Evolutionary conservation across 2,329 filamentous ascomycete species (phyloP), one percentile per base, ranked within the genome.

Genomic region (Diaporthe destruens): DNA sequence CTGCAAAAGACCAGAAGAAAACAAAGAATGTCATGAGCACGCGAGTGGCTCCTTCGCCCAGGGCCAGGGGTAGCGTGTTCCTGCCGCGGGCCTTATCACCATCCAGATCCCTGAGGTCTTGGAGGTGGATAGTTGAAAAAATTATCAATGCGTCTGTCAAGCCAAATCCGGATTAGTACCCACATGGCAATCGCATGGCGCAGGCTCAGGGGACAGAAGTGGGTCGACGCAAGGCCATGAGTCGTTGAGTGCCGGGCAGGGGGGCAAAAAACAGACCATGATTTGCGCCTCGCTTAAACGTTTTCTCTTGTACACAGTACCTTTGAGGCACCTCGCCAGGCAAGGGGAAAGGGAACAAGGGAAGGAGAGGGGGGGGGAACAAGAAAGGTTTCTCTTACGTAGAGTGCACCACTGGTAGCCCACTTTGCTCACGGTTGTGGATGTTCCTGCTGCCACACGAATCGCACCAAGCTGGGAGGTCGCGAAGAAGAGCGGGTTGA

Each of bases 51-150:
- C 20, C 12, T 23, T 70, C 54, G 23, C 68, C 54, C 3, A 70
- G 0, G 3, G 42, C 42, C 11, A 70, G 9, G 1, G 47, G 42
- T 9, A 70, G 16, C 2, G 77, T 77, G 32, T 69, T 36, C 2
- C 76, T 68, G 25, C 71, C 73, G 18, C 75, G 71, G 14, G 55
- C 44, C 34, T 54, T 39, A 44, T 78, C 76, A 2, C 77, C 77
- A 42, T 69, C 74, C 59, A 74, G 70, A 54, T 78, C 77, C 16
- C 74, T 74, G 47, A 78, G 55, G 66, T 78, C 77, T 47, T 77
- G 76, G 18, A 74, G 56, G 16, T 77, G 75, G 39, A 78, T 75
- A n/a, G 77, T 78, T 29, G 72, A 20, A 18, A 63, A 39, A 2
- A 25, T 42, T 2, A 63, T 25, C 4, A 63, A 25, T 18, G 23